Evolutionary conservation across 2,329 filamentous ascomycete species (phyloP), one percentile per base, ranked within the genome.

Genomic region (Cladosporium sp.): DNA sequence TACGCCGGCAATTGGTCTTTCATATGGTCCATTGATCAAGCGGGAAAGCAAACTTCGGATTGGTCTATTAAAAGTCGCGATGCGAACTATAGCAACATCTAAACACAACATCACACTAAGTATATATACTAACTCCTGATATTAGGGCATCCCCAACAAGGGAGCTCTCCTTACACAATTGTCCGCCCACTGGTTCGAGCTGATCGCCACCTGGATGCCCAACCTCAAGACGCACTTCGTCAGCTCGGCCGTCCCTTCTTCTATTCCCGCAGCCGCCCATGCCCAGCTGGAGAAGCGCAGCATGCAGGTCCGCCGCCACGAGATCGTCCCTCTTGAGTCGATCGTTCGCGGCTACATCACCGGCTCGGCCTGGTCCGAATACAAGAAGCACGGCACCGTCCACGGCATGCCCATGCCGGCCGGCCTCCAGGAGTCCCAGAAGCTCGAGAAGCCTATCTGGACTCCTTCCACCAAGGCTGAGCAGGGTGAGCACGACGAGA

Each of bases 271-370:
- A 2, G 36, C 52, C 5, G 47, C 52, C 16, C 29, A 40, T 36
- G 8, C 55, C 22, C 32, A 59, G 53, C 68, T 78, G 32, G 76
- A 79, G 49, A 75, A 79, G 59, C 83, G 89, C 53, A 83, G 79
- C 65, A 94, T 95, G 89, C 79, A 82, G 57, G 86, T 92, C 49
- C 81, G 83, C 54, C 82, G 81, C 56, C 76, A 89, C 51, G 79
- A 83, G 60, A 81, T 93, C 55, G 81, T 94, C 52, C 86, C 87
- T 19, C 76, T 94, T 55, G 87, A 92, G 70, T 86, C 83, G 38
- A 92, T 92, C 55, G 87, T 94, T n/a, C 83, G 89, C 51, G 90
- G 90, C 58, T 95, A 95, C 72, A 83, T 95, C 65, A 90, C 90
- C 5, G 90, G 90, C 38, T 86, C 83, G 39, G 89, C 87, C 0